Conservation (phyloP, 1,284 basidiomycete genomes). For the Inonotus obliquus region DNA sequence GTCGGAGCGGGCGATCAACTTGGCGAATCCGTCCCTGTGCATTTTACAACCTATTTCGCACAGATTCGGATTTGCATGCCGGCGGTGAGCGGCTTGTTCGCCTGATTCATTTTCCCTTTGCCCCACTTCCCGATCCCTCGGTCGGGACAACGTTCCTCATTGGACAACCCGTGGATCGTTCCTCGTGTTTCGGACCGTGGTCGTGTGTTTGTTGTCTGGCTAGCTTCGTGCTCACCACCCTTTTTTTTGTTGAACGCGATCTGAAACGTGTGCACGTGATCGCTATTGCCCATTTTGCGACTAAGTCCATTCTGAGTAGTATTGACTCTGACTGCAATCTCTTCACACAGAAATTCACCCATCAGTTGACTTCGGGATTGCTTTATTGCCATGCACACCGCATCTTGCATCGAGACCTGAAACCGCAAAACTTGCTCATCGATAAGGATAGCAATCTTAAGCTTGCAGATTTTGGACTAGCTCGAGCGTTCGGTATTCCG, state of each 20-base stretch:
- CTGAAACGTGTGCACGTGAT: conserved; percentile 6
- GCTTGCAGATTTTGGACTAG: conserved; percentile 95
- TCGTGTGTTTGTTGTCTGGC: neutral
- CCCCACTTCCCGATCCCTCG: neutral
- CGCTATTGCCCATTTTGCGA: conserved; percentile 7
- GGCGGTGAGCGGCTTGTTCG: neutral
- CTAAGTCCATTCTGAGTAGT: neutral
- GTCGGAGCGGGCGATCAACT: neutral
- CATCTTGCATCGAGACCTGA: conserved; percentile 95
- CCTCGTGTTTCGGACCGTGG: conserved; percentile 8
- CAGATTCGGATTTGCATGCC: conserved; percentile 1
- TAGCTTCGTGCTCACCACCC: neutral
- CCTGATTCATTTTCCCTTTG: conserved; percentile 2
- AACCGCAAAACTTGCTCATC: conserved; percentile 97
- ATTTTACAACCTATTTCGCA: neutral
- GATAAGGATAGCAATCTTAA: conserved; percentile 89
- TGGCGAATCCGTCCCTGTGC: neutral
- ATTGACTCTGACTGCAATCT: neutral
- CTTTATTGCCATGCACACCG: conserved; percentile 95
- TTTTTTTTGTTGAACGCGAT: neutral
- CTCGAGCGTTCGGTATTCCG: conserved; percentile 95
- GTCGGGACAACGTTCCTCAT: neutral
- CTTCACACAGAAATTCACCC: conserved; percentile 75
- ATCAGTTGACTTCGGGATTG: conserved; percentile 83
- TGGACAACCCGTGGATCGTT: neutral